Base-by-base conservation (phyloP, 2,329 filamentous ascomycete species). In the Botrytis fragariae region DNA sequence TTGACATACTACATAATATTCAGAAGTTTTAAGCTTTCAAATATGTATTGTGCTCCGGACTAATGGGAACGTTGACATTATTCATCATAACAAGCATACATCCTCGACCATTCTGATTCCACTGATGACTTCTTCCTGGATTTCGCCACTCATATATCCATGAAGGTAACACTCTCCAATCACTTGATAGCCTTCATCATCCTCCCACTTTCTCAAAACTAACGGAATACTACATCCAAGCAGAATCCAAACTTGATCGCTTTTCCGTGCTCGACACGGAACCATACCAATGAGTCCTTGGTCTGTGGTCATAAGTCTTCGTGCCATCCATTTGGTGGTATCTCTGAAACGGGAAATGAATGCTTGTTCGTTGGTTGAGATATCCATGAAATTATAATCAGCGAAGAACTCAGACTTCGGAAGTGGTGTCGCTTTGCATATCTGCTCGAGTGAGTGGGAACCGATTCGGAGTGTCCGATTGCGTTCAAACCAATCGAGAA, bases 121-220 rank as follows among this genome's bases (percentile, higher is more conserved):
- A n/a, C 22, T 44, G 12, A 4, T n/a, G 1, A 44, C 18, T 45
- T 74, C 69, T 44, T 51, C 20, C 5, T 62, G 39, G 69, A 60
- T 68, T 67, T 77, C 75, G 2, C 76, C 75, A 60, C 74, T 71
- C 75, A 77, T 77, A 71, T 70, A 76, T n/a, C 73, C 73, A 35
- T 75, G 69, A 5, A 77, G 63, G 22, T 77, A 77, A 45, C 73
- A 77, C 45, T 77, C 76, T 4, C 75, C 76, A 63, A 75, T 65
- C 32, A 77, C 48, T 51, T 74, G 35, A 44, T 42, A 69, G 18
- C n/a, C 61, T 37, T 72, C 18, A 32, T 18, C 14, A 4, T 25
- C 57, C 22, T 74, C 69, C 14, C 69, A 32, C 44, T 74, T 72
- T 37, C 75, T 72, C 39, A 76, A 42, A 63, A 77, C 69, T 14